Conservation (phyloP, 345 rosid species). For the Camelina neglecta region DNA sequence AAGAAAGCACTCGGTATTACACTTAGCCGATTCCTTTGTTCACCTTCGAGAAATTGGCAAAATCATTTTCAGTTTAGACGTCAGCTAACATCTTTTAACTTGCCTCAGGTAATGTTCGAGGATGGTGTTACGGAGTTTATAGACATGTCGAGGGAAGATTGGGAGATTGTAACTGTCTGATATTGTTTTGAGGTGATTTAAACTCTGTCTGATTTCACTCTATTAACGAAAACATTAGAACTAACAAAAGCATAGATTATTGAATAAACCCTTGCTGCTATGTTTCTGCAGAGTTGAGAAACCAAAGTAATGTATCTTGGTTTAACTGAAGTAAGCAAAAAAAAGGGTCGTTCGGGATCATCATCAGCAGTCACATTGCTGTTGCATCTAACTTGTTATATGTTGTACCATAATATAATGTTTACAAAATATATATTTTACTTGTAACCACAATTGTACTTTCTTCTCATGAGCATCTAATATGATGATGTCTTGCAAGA, state of each 20-base stretch:
- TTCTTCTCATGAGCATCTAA: conserved; percentile 13
- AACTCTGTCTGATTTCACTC: background rate
- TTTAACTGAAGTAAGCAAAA: background rate
- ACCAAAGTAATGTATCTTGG: background rate
- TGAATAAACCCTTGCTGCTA: background rate
- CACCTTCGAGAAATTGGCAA: background rate
- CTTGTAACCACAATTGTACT: conserved; percentile 27
- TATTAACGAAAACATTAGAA: background rate
- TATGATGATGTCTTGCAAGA: conserved; percentile 24
- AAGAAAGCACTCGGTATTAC: conserved; percentile 74
- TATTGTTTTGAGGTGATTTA: conserved; percentile 27
- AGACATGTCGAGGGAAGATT: conserved; percentile 82
- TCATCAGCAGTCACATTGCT: conserved; percentile 16
- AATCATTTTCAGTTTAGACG: background rate
- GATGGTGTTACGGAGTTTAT: conserved; percentile 69
- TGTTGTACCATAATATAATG: conserved; percentile 4
- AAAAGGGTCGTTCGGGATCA: background rate
- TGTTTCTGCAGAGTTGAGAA: conserved; percentile 35
- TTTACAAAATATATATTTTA: conserved; percentile 6
- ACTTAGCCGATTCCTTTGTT: conserved; percentile 15
- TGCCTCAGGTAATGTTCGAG: conserved; percentile 77
- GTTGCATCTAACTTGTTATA: conserved; percentile 5
- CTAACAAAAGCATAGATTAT: background rate
- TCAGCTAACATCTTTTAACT: conserved; percentile 14
- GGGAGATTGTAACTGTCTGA: conserved; percentile 67